Evolutionary conservation across 2,329 filamentous ascomycete species (phyloP), one percentile per base, ranked within the genome.

Genomic region (Fonsecaea multimorphosa): DNA sequence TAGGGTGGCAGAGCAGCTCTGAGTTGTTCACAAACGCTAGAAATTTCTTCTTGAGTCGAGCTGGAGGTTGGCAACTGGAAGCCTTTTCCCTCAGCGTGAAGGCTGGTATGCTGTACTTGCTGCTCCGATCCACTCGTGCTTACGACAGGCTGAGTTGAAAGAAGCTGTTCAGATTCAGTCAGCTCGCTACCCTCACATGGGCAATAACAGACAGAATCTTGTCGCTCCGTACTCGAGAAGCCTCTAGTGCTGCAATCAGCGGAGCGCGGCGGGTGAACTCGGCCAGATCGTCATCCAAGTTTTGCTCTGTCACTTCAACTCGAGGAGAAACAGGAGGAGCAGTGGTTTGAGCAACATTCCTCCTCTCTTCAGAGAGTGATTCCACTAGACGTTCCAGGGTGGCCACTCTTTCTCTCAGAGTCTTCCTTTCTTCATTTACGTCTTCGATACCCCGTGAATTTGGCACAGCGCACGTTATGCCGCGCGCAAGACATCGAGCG

Each of bases 321-420:
- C 24, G 52, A n/a, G 2, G 29, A 27, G 16, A 9, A n/a, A 16
- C 19, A 9, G 11, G 27, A 36, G 40, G 6, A 1, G 57, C 31
- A 36, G 54, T 14, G 11, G 16, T 14, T 31, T 27, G 36, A 36
- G 38, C n/a, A 36, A 24, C 29, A n/a, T 11, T 24, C 2, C 36
- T 32, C 32, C 40, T 53, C 22, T 52, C 24, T 44, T 24, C 11
- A 36, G 52, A 32, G 27, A 61, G 46, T 4, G 24, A 27, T 29
- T 34, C 46, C 2, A 54, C 11, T 27, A 61, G 12, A 9, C 31
- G 51, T 22, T 63, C 60, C 29, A 63, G 31, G 14, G 46, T 22
- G 24, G 54, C 32, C 16, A 63, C 60, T 38, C 60, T 34, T 31
- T 57, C 60, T 32, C 60, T 63, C 36, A 63, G 24, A 6, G 60